Evolutionary conservation across 139 green algal species (phyloP).

Genomic region (Protoeuglena noctilucae): DNA sequence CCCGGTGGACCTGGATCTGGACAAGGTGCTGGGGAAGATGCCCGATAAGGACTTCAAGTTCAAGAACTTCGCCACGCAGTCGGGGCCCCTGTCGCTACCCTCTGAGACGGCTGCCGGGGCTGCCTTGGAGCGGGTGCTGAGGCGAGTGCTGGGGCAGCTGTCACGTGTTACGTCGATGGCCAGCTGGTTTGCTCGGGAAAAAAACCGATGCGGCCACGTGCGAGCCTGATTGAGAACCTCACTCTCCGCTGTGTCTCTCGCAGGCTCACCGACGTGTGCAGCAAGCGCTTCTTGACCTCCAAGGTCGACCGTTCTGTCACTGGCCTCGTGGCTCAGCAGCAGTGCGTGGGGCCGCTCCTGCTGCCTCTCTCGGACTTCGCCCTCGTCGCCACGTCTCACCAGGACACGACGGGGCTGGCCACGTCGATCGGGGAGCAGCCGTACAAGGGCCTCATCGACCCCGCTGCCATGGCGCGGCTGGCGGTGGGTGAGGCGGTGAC

Average conservation of each 20-base stretch:
- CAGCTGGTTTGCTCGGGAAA: no score
- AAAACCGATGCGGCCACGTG: no score
- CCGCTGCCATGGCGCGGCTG: slow-evolving; percentile 82
- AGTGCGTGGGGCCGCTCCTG: slow-evolving; percentile 87
- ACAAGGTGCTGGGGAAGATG: slow-evolving; percentile 94
- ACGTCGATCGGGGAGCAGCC: not conserved
- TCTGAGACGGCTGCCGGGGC: slow-evolving; percentile 3
- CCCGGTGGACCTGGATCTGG: slow-evolving; percentile 86
- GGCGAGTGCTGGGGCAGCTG: no score
- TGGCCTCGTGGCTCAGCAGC: slow-evolving; percentile 90
- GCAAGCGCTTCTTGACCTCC: slow-evolving; percentile 96
- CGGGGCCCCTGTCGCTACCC: not conserved
- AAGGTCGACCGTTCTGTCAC: slow-evolving; percentile 90
- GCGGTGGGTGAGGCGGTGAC: slow-evolving; percentile 84
- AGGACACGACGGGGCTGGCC: slow-evolving; percentile 15
- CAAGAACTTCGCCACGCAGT: slow-evolving; percentile 1
- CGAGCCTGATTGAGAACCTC: no score
- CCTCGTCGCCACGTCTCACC: slow-evolving; percentile 73
- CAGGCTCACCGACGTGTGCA: slow-evolving; percentile 73
- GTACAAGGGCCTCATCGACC: slow-evolving; percentile 69
- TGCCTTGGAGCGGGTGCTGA: slow-evolving; percentile 64
- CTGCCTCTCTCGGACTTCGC: slow-evolving; percentile 80
- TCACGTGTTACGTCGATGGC: no score
- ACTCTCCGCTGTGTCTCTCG: no score
- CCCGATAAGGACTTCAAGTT: slow-evolving; percentile 90